Percentiles rank a stretch among this genome's conserved stretches.
Conservation (phyloP, 2,329 filamentous ascomycete genomes). For the Phyllosticta citrichinensis region DNA sequence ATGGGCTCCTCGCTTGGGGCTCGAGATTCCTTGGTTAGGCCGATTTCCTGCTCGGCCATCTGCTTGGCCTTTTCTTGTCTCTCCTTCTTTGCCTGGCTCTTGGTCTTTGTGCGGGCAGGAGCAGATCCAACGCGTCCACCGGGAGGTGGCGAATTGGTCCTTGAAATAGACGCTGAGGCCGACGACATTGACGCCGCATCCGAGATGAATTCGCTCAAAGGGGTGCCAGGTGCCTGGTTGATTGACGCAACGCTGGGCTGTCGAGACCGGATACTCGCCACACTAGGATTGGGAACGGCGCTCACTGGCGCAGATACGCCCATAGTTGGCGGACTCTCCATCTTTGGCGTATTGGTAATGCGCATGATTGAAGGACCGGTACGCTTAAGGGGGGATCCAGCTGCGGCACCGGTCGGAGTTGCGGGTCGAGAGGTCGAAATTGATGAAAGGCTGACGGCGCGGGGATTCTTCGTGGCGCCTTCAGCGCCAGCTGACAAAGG, state of each 20-base stretch:
- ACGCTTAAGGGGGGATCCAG: conserved; percentile 33
- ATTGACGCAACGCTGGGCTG: conserved; percentile 47
- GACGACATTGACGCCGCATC: conserved; percentile 68
- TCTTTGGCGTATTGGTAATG: conserved; percentile 57
- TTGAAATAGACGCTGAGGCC: conserved; percentile 60
- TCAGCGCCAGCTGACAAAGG: conserved; percentile 11
- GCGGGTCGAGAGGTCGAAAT: conserved; percentile 31
- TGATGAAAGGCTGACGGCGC: conserved; percentile 16
- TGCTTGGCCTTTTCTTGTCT: conserved; percentile 51
- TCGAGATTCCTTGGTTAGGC: conserved; percentile 15
- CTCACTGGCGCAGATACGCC: conserved; percentile 21
- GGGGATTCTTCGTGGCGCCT: conserved; percentile 17
- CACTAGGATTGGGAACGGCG: conserved; percentile 21
- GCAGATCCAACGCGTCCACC: conserved; percentile 57
- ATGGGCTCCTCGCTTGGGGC: conserved; percentile 20
- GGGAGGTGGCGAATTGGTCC: conserved; percentile 55
- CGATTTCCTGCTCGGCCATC: conserved; percentile 50
- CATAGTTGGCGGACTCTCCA: conserved; percentile 42
- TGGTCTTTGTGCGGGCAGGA: conserved; percentile 59
- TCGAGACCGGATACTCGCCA: conserved; percentile 37
- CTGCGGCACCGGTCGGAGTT: conserved; percentile 40
- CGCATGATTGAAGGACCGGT: conserved; percentile 54
- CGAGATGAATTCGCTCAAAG: conserved; percentile 63
- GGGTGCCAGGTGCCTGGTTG: conserved; percentile 56
- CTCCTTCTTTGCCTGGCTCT: conserved; percentile 70